Conservation (phyloP, 2,329 filamentous ascomycete genomes). For the Beauveria sp. region DNA sequence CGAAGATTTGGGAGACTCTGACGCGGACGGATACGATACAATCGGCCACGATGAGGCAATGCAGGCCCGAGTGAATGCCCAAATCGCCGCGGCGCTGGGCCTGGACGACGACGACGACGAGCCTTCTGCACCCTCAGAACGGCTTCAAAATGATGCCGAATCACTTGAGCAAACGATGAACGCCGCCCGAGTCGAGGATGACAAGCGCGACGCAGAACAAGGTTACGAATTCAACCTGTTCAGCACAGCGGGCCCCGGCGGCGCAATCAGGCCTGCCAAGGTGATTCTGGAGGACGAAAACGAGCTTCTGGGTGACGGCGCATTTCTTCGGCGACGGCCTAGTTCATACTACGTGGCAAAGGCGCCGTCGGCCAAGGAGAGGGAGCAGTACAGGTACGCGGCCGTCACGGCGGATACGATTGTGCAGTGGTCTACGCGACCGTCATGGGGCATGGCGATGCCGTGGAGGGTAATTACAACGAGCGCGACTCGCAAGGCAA, state of each 20-base stretch:
- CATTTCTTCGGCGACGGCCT: conserved; percentile 31
- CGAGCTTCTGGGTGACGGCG: conserved; percentile 29
- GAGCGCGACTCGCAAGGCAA: conserved; percentile 24
- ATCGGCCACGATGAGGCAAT: conserved; percentile 33
- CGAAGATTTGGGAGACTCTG: conserved; percentile 41
- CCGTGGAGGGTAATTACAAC: conserved; percentile 51
- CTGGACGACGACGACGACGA: conserved; percentile 17
- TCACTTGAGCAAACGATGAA: not conserved
- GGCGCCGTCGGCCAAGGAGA: conserved; percentile 28
- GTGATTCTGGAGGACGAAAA: conserved; percentile 42
- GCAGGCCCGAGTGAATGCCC: conserved; percentile 38
- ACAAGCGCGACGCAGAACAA: conserved; percentile 20
- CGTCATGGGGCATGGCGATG: conserved; percentile 51
- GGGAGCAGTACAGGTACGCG: conserved; percentile 32
- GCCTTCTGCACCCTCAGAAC: conserved; percentile 5
- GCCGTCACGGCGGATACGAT: conserved; percentile 49
- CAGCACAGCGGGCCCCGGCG: conserved; percentile 31
- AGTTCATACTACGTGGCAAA: conserved; percentile 41
- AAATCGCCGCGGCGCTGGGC: conserved; percentile 39
- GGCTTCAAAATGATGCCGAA: not conserved
- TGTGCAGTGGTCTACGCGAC: conserved; percentile 31
- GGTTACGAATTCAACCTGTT: conserved; percentile 49
- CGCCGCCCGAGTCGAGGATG: conserved; percentile 15
- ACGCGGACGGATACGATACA: conserved; percentile 23
- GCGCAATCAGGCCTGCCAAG: conserved; percentile 27